These are phyloP conservation scores for Neckera pumila DNA, from an alignment of 225 moss, liverwort and hornwort genomes.

Conservation along the genomic window DNA sequence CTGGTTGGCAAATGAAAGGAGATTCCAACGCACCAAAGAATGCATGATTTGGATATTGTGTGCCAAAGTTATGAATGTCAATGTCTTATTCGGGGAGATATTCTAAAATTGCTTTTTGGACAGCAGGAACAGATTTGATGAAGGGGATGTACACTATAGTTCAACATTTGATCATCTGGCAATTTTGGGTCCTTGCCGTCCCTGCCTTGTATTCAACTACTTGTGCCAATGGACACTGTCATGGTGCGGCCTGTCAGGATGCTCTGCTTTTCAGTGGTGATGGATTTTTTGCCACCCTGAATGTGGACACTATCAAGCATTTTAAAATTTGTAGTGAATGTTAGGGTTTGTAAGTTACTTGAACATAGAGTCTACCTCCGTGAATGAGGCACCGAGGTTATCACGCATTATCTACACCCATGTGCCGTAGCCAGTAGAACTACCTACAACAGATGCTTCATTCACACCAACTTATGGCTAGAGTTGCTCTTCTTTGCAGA, in stretches of 20 bases:
- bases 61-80: background rate
- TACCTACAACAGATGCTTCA: background rate
- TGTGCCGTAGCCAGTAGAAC: background rate
- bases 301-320: background rate
- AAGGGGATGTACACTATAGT: background rate
- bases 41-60: background rate
- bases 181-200: background rate
- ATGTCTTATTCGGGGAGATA: background rate
- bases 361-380: background rate
- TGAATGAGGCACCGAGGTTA: background rate
- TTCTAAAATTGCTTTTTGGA: background rate
- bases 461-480: background rate
- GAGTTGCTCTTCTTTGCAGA: background rate
- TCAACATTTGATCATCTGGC: background rate
- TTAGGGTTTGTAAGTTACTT: background rate
- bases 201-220: background rate
- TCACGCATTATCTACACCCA: background rate
- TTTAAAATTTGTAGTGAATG: background rate
- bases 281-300: background rate
- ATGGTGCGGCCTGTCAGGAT: background rate
- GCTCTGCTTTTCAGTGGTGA: background rate
- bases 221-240: background rate
- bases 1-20: background rate
- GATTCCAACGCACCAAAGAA: background rate
- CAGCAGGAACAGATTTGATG: background rate